These are phyloP conservation scores for Dactylella cylindrospora DNA, from an alignment of 2,329 filamentous ascomycete species.

Conservation along the genomic window DNA sequence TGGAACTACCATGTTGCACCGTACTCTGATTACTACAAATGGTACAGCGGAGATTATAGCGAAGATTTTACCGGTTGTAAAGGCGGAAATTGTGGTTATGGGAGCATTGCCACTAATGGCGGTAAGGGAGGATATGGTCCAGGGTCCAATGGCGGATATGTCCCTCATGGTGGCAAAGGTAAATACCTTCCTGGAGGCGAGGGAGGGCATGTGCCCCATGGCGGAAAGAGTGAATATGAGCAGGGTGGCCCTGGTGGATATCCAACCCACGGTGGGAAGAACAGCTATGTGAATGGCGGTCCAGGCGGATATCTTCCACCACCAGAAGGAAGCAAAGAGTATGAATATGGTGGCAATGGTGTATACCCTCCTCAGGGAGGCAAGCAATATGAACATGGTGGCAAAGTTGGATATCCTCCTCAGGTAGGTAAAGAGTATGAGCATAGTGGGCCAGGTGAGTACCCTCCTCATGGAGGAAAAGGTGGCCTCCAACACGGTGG, in stretches of 20 bases:
- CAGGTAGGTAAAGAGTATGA: neutral
- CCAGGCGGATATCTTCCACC: neutral
- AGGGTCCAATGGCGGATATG: neutral
- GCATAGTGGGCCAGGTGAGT: slow-evolving; percentile 6
- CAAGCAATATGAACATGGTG: neutral
- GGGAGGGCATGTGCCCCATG: no score
- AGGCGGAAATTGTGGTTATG: no score
- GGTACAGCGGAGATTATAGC: slow-evolving; percentile 39
- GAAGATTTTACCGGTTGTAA: slow-evolving; percentile 27
- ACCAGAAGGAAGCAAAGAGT: neutral
- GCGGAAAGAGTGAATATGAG: neutral
- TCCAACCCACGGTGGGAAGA: neutral
- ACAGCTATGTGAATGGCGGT: neutral
- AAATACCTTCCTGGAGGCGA: neutral
- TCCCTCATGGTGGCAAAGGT: neutral
- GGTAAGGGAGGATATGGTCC: neutral
- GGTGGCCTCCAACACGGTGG: no score
- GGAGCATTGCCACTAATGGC: neutral
- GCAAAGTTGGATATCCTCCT: slow-evolving; percentile 14
- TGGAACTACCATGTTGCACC: slow-evolving; percentile 37
- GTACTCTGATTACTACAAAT: slow-evolving; percentile 39
- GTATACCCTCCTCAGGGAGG: slow-evolving; percentile 7
- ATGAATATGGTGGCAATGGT: slow-evolving; percentile 5
- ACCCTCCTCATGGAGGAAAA: slow-evolving; percentile 2
- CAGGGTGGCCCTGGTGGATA: neutral